phyloP scores from a whole-genome alignment of 2,329 filamentous ascomycete genomes.

The Aphanocladium album region DNA sequence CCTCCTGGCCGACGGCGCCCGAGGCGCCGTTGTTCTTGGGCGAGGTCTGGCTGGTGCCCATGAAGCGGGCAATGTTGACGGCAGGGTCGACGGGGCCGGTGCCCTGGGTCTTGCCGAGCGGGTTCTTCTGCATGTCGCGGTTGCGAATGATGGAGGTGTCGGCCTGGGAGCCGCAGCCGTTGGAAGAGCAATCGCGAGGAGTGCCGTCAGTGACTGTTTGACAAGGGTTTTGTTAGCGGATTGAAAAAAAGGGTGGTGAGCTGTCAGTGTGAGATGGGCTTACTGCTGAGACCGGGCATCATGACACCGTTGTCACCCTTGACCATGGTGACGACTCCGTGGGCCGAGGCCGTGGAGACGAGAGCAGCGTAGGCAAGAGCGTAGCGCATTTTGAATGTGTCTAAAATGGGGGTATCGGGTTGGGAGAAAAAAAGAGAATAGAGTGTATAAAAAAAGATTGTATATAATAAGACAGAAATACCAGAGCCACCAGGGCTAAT shows the following conservation, averaged over 20 bases:
- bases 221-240: neutral
- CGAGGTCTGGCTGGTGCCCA: conserved; percentile 38
- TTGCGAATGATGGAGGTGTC: conserved; percentile 67
- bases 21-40: conserved; percentile 36
- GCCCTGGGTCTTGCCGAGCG: conserved; percentile 60
- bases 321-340: conserved; percentile 53
- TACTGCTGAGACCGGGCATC: conserved; percentile 52
- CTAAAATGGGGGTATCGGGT: neutral
- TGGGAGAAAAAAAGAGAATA: conserved; percentile 1
- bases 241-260: conserved; percentile 3
- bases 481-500: conserved; percentile 13
- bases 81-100: conserved; percentile 54
- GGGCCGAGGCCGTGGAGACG: conserved; percentile 47
- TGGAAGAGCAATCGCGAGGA: conserved; percentile 59
- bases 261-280: neutral
- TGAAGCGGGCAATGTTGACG: conserved; percentile 55
- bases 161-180: conserved; percentile 59
- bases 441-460: neutral
- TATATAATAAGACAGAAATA: conserved; percentile 7
- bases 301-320: conserved; percentile 56
- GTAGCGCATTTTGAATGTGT: conserved; percentile 25
- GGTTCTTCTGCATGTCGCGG: conserved; percentile 49
- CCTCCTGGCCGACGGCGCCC: conserved; percentile 37
- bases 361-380: conserved; percentile 26
- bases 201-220: conserved; percentile 58